phyloP scores from a whole-genome alignment of 768 basidiomycete species.

The Russula olivacea region DNA sequence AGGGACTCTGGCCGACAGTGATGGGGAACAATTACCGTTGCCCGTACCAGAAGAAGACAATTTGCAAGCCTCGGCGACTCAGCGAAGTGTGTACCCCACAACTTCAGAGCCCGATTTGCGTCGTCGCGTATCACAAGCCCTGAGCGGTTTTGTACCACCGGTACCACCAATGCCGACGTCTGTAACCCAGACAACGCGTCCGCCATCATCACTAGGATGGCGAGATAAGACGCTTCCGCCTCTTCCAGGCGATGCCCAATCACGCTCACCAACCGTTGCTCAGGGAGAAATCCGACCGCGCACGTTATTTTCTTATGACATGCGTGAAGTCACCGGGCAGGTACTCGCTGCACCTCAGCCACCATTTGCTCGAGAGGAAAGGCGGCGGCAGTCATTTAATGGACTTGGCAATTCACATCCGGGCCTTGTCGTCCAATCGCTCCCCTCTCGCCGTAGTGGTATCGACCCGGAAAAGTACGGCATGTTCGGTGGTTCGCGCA shows the following conservation, averaged over 20 bases:
- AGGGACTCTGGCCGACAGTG: conserved; percentile 38
- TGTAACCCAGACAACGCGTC: neutral
- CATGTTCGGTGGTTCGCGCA: conserved; percentile 66
- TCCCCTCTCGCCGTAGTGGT: conserved; percentile 30
- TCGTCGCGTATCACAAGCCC: conserved; percentile 33
- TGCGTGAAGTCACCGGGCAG: conserved; percentile 45
- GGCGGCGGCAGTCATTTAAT: conserved; percentile 70
- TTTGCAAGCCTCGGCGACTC: neutral
- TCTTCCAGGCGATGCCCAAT: conserved; percentile 46
- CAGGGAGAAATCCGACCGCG: conserved; percentile 49
- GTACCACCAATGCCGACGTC: conserved; percentile 24
- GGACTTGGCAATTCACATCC: conserved; percentile 54
- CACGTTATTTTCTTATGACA: conserved; percentile 59
- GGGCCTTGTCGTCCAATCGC: conserved; percentile 45
- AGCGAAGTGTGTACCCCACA: conserved; percentile 42
- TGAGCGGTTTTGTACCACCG: conserved; percentile 25
- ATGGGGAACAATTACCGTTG: conserved; percentile 36
- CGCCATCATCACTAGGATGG: conserved; percentile 30
- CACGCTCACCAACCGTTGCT: conserved; percentile 29
- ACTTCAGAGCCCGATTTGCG: conserved; percentile 62
- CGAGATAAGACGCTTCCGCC: conserved; percentile 78
- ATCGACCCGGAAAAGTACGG: conserved; percentile 43
- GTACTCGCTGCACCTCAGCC: conserved; percentile 56
- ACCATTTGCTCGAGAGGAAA: conserved; percentile 52
- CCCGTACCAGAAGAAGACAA: conserved; percentile 21